Conservation (phyloP, 805 yeast genomes). For the Saturnispora kantuleensis region DNA sequence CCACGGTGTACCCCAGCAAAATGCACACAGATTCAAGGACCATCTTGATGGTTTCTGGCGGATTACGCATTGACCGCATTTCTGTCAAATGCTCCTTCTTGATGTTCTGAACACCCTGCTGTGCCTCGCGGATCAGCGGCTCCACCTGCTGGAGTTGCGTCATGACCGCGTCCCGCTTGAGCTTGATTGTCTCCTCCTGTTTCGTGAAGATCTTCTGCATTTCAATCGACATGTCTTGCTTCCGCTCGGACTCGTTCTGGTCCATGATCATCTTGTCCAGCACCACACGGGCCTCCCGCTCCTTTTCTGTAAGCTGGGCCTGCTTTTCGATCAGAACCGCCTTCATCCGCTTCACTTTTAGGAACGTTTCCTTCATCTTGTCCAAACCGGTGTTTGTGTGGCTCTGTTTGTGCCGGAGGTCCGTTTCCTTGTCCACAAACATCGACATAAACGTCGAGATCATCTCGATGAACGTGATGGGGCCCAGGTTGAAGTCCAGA, state of each 20-base stretch:
- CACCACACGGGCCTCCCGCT: constrained; percentile 59
- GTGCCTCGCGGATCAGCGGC: constrained; percentile 79
- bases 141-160: constrained; percentile 66
- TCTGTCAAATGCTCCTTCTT: constrained; percentile 90
- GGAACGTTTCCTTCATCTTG: constrained; percentile 63
- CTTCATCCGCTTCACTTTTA: constrained; percentile 57
- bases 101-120: constrained; percentile 81
- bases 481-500: constrained; percentile 25
- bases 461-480: constrained; percentile 48
- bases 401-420: constrained; percentile 55
- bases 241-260: constrained; percentile 88
- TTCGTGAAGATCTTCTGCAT: constrained; percentile 59
- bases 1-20: constrained; percentile 60
- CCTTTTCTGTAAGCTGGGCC: constrained; percentile 41
- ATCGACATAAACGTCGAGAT: constrained; percentile 34
- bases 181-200: constrained; percentile 53
- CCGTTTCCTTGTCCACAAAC: constrained; percentile 34
- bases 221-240: constrained; percentile 72
- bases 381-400: constrained; percentile 69
- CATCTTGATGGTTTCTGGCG: constrained; percentile 79
- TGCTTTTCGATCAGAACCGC: constrained; percentile 45
- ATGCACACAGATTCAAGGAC: constrained; percentile 83
- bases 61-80: constrained; percentile 78
- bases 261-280: constrained; percentile 68
- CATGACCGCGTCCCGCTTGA: constrained; percentile 45